A percentile compares a stretch with the other conserved stretches of the same genome.
phyloP scores from a whole-genome alignment of 495 filamentous ascomycete species.

The Pyrenopolyporus hunteri region DNA sequence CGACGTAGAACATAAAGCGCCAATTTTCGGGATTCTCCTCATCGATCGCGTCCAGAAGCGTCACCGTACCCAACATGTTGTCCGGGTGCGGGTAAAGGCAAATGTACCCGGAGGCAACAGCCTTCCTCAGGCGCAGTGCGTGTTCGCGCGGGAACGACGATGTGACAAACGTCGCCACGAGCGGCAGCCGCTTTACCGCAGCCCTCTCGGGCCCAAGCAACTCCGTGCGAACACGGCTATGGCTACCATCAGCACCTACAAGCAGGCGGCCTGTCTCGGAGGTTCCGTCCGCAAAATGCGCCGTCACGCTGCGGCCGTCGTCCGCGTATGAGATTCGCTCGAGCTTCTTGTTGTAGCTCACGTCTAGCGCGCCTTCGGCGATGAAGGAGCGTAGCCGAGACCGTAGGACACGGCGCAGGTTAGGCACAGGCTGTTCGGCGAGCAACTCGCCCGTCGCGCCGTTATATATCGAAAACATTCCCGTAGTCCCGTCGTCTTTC shows the following conservation, averaged over 20 bases:
- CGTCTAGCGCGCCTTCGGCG: slow-evolving; percentile 37
- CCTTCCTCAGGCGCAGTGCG: slow-evolving; percentile 42
- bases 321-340: slow-evolving; percentile 32
- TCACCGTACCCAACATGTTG: slow-evolving; percentile 35
- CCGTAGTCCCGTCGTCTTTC: slow-evolving; percentile 38
- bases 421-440: slow-evolving; percentile 41
- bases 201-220: slow-evolving; percentile 49
- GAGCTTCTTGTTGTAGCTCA: slow-evolving; percentile 41
- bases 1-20: slow-evolving; percentile 47
- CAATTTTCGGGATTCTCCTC: slow-evolving; percentile 51
- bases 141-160: slow-evolving; percentile 42
- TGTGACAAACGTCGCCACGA: slow-evolving; percentile 46
- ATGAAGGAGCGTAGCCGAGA: slow-evolving; percentile 43
- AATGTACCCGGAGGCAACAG: slow-evolving; percentile 37
- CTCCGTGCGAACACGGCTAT: slow-evolving; percentile 46
- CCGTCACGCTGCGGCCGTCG: slow-evolving; percentile 63
- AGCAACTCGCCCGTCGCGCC: slow-evolving; percentile 56
- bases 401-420: slow-evolving; percentile 55
- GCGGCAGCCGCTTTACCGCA: slow-evolving; percentile 35
- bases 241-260: slow-evolving; percentile 57
- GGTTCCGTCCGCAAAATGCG: slow-evolving; percentile 72
- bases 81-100: slow-evolving; percentile 33
- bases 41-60: slow-evolving; percentile 50
- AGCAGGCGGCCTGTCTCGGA: slow-evolving; percentile 52
- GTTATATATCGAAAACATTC: slow-evolving; percentile 52